Evolutionary conservation across 768 basidiomycete genomes (phyloP).

Genomic region (Phlebiopsis gigantea): DNA sequence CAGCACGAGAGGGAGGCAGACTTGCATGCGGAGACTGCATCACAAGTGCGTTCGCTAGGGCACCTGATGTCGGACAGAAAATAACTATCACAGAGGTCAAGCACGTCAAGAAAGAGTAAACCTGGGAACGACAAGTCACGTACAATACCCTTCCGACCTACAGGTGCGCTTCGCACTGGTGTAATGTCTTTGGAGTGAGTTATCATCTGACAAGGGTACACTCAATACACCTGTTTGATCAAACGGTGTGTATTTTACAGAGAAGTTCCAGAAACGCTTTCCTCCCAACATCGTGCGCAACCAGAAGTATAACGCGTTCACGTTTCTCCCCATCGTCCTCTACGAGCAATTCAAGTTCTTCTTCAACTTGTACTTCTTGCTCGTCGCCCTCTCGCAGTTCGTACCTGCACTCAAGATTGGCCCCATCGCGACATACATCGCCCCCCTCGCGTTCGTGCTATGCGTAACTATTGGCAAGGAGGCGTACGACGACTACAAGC

Average conservation of each 20-base stretch:
- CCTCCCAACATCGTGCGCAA: conserved; percentile 93
- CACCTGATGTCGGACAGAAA: background rate
- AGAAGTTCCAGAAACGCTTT: conserved; percentile 64
- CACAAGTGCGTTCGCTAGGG: conserved; percentile 19
- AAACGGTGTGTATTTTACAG: conserved; percentile 29
- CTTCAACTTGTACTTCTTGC: conserved; percentile 97
- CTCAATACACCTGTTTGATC: background rate
- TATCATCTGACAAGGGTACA: conserved; percentile 1
- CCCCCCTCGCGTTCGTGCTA: conserved; percentile 93
- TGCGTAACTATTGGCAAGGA: conserved; percentile 97
- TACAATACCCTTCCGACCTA: conserved; percentile 71
- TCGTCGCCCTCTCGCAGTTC: conserved; percentile 95
- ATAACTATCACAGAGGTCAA: background rate
- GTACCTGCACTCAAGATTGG: conserved; percentile 95
- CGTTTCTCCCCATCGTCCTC: conserved; percentile 95
- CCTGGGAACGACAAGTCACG: conserved; percentile 62
- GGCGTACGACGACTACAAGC: conserved; percentile 97
- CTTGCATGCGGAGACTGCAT: conserved; percentile 12
- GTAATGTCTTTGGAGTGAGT: background rate
- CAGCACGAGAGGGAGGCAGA: conserved; percentile 35
- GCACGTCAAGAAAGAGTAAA: conserved; percentile 22
- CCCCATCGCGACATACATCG: conserved; percentile 93
- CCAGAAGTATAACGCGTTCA: conserved; percentile 95
- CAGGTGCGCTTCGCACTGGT: conserved; percentile 36
- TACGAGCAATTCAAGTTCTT: conserved; percentile 99